phyloP scores from a whole-genome alignment of 306 rosid species.

The Lathyrus aphaca region DNA sequence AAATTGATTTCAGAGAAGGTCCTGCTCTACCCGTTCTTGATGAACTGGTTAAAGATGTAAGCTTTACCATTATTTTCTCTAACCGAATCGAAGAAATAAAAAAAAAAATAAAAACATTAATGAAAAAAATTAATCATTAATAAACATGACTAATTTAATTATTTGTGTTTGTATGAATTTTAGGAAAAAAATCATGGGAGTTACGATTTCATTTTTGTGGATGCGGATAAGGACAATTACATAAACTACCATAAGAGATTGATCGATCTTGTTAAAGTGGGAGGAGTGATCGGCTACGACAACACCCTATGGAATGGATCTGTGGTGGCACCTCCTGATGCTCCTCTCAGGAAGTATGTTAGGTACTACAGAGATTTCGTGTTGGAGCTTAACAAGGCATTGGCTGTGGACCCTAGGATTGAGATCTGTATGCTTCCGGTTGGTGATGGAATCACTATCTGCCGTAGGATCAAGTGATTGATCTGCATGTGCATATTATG shows the following conservation, averaged over 20 bases:
- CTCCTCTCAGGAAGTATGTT: conserved; percentile 82
- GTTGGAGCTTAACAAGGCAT: conserved; percentile 82
- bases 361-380: conserved; percentile 87
- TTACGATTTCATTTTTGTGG: conserved; percentile 84
- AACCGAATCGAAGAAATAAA: too few relatives aligned
- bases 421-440: conserved; percentile 90
- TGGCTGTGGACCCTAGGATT: conserved; percentile 83
- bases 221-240: conserved; percentile 92
- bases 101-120: neutral
- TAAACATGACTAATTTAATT: neutral
- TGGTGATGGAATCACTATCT: conserved; percentile 88
- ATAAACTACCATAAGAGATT: conserved; percentile 88
- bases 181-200: conserved; percentile 75
- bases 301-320: conserved; percentile 95
- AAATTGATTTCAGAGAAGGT: conserved; percentile 92
- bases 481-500: neutral
- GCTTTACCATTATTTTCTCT: neutral
- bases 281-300: conserved; percentile 89
- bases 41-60: conserved; percentile 67
- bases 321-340: conserved; percentile 87
- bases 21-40: conserved; percentile 96
- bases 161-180: neutral
- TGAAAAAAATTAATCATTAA: neutral
- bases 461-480: conserved; percentile 69
- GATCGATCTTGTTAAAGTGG: conserved; percentile 77